Conservation (phyloP, 768 basidiomycete genomes). For the Saitozyma sp. region DNA sequence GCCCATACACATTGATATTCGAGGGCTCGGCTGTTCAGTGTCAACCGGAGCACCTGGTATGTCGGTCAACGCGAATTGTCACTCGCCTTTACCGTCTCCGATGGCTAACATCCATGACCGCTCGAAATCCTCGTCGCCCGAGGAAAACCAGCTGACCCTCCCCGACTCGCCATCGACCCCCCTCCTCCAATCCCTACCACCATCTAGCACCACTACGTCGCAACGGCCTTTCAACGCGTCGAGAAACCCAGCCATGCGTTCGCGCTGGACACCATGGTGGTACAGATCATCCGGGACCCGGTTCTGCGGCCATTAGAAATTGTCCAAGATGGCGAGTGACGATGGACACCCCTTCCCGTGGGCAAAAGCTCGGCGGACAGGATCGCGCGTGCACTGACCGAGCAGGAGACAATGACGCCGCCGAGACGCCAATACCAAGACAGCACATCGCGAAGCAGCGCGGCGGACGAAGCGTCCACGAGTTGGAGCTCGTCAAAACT, state of each 20-base stretch:
- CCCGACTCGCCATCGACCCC: slow-evolving; percentile 2
- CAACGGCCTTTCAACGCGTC: slow-evolving; percentile 61
- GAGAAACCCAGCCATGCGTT: slow-evolving; percentile 63
- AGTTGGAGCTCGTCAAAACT: slow-evolving; percentile 65
- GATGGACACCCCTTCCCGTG: too few relatives aligned
- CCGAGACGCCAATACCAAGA: slow-evolving; percentile 68
- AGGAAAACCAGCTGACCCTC: slow-evolving; percentile 14
- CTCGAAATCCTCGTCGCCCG: slow-evolving; percentile 15
- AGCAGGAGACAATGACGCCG: slow-evolving; percentile 58
- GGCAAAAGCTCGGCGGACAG: too few relatives aligned
- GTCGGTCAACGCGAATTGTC: background rate
- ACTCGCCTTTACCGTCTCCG: slow-evolving; percentile 23
- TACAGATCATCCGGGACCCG: slow-evolving; percentile 62
- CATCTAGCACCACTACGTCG: slow-evolving; percentile 58
- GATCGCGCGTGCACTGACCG: slow-evolving; percentile 23
- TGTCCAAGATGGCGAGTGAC: background rate
- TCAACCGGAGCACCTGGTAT: background rate
- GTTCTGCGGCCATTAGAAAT: slow-evolving; percentile 52
- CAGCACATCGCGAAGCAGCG: slow-evolving; percentile 55
- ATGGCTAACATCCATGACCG: slow-evolving; percentile 1
- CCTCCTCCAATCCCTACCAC: slow-evolving; percentile 57
- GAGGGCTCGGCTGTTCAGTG: slow-evolving; percentile 16
- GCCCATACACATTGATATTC: slow-evolving; percentile 59
- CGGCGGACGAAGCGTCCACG: slow-evolving; percentile 63
- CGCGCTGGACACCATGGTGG: slow-evolving; percentile 62